These are phyloP conservation scores for Amanita thiersii DNA, from an alignment of 768 basidiomycete genomes.

Conservation along the genomic window DNA sequence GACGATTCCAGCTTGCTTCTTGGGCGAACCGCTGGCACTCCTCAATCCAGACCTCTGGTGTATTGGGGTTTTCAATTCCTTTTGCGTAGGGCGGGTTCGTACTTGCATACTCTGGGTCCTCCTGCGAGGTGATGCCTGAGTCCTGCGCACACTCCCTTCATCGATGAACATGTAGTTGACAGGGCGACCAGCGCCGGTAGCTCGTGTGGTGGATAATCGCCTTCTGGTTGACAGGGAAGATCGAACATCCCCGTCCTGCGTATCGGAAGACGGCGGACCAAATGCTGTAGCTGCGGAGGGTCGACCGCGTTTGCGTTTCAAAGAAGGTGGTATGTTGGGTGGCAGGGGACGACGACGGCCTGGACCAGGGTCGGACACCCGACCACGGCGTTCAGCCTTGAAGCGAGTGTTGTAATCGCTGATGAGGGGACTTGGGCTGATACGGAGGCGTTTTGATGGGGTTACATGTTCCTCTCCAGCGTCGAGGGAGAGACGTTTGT, in stretches of 20 bases:
- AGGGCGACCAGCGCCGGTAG: too few species aligned
- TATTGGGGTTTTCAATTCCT: background rate
- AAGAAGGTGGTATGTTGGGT: background rate
- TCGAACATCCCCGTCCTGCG: background rate
- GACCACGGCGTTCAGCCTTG: conserved; percentile 1
- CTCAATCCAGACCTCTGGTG: too few species aligned
- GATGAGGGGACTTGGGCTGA: background rate
- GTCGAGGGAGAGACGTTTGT: too few species aligned
- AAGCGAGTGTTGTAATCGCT: conserved; percentile 9
- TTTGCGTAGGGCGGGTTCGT: background rate
- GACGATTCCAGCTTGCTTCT: background rate
- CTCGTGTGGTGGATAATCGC: too few species aligned
- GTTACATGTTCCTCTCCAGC: background rate
- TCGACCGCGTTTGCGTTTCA: background rate
- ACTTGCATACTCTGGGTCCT: background rate
- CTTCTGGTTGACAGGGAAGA: background rate
- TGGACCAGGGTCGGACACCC: conserved; percentile 4
- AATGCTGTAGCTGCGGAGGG: background rate
- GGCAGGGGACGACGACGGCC: background rate
- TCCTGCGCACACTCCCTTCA: too few species aligned
- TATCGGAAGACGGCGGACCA: background rate
- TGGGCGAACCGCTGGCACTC: background rate
- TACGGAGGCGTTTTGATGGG: background rate
- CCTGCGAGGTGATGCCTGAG: too few species aligned
- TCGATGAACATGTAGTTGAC: too few species aligned